Conservation (phyloP, 768 basidiomycete species). For the Cantharellus anzutake region DNA sequence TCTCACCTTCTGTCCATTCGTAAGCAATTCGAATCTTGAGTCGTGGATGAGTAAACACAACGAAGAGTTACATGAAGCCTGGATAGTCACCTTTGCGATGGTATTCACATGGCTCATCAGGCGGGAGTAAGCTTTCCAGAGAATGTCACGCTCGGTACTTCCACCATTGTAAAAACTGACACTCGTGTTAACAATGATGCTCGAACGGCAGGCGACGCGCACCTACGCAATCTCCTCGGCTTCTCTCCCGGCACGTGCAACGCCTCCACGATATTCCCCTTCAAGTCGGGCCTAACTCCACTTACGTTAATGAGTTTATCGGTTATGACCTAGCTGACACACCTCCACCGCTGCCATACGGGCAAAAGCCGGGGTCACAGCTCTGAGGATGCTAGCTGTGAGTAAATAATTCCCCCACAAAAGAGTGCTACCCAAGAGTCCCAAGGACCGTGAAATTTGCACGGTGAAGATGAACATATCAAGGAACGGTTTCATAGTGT, state of each 20-base stretch:
- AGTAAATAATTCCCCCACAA: constrained; percentile 70
- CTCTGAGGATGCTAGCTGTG: constrained; percentile 65
- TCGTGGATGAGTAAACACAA: neutral
- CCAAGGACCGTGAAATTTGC: constrained; percentile 74
- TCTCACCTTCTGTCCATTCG: constrained; percentile 60
- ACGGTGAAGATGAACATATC: constrained; percentile 85
- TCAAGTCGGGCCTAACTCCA: constrained; percentile 41
- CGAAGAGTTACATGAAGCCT: neutral
- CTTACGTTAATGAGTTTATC: neutral
- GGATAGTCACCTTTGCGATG: constrained; percentile 36
- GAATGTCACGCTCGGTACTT: constrained; percentile 57
- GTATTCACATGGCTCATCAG: constrained; percentile 80
- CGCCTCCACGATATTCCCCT: constrained; percentile 79
- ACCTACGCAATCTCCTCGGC: constrained; percentile 83
- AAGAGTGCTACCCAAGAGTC: constrained; percentile 61
- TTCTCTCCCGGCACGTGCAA: constrained; percentile 71
- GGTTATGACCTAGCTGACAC: neutral
- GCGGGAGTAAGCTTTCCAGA: constrained; percentile 55
- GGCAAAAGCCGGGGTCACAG: constrained; percentile 86
- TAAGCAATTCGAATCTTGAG: constrained; percentile 70
- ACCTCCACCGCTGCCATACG: constrained; percentile 63
- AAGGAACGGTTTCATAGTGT: constrained; percentile 79
- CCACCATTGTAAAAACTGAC: constrained; percentile 84
- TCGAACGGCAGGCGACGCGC: neutral
- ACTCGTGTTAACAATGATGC: neutral